Percentiles rank a stretch among this genome's conserved stretches.
These are phyloP conservation scores for Astraeus odoratus DNA, from an alignment of 768 basidiomycete genomes.

Conservation along the genomic window DNA sequence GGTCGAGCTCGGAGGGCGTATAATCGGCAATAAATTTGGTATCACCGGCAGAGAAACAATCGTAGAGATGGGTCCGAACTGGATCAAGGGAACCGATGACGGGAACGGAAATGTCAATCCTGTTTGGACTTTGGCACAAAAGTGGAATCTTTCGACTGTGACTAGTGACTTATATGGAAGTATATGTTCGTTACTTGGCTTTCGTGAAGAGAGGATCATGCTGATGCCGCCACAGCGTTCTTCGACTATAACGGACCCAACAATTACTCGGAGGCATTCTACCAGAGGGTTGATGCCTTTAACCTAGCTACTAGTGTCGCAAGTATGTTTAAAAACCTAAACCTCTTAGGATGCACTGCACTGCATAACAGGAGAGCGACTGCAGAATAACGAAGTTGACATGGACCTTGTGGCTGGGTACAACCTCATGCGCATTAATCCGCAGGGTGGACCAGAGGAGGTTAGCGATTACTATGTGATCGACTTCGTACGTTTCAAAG, in stretches of 20 bases:
- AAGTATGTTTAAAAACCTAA: too few species aligned
- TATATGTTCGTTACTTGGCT: not conserved
- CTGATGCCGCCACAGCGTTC: not conserved
- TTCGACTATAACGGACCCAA: not conserved
- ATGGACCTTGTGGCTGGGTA: slow-evolving; percentile 49
- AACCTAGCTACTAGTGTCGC: not conserved
- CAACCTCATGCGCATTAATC: slow-evolving; percentile 39
- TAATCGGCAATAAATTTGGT: slow-evolving; percentile 44
- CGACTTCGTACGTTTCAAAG: slow-evolving; percentile 22
- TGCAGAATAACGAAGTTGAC: slow-evolving; percentile 41
- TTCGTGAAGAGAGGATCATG: not conserved
- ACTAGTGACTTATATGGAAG: slow-evolving; percentile 27
- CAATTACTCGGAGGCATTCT: not conserved
- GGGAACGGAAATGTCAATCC: slow-evolving; percentile 51
- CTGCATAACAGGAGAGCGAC: slow-evolving; percentile 37
- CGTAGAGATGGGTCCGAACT: slow-evolving; percentile 56
- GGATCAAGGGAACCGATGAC: slow-evolving; percentile 50
- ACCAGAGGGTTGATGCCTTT: not conserved
- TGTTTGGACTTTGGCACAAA: slow-evolving; percentile 48
- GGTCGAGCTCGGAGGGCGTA: slow-evolving; percentile 53
- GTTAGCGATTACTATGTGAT: slow-evolving; percentile 56
- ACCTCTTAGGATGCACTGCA: too few species aligned
- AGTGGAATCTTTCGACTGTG: slow-evolving; percentile 43
- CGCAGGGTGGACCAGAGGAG: slow-evolving; percentile 37
- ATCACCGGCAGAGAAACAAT: slow-evolving; percentile 29